Evolutionary conservation across 192 early-diverging fungal species (phyloP), one percentile per base, ranked within the genome.

Genomic region (Spinellus fusiger): DNA sequence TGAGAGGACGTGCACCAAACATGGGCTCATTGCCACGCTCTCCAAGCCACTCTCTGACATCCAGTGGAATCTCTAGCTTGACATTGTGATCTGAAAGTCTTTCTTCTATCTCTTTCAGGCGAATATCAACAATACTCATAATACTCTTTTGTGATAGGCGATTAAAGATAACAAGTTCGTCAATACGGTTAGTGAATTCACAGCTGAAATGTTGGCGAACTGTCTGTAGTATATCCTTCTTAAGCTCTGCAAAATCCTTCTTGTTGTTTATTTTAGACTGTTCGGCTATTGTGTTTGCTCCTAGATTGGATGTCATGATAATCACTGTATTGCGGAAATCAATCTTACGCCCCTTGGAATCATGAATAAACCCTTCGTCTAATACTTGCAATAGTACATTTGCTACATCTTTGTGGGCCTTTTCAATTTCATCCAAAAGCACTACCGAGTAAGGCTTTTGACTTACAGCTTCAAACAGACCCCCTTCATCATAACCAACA

Each of bases 331-430:
- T 89, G 26, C 85, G 73, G 61, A 92, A 92, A 68, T 90, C 86
- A 23, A 90, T 68, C 52, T 82, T 87, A 33, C 87, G 78, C 13
- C 89, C 89, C 57, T 89, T 83, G 1, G 84, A 85, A 65, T 91
- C 88, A n/a, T 86, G 89, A 60, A 93, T 54, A 28, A 80, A 79
- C 26, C 89, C 89, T 68, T 93, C 87, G 56, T 91, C 90, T 8
- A 98, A 80, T 0, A 98, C 82, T 70, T 98, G 96, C 20, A 98
- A 82, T 23, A 98, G 81, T 51, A 98, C 68, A 68, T 98, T 97
- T 54, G 92, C 79, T 2, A 98, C 94, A 65, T 97, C 90, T 54
- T 80, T 77, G 48, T 89, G 86, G 33, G 89, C 89, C 69, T 92
- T 92, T 63, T 92, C 90, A 53, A 92, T 80, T 65, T 92, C 90